Evolutionary conservation across 2,329 filamentous ascomycete species (phyloP).

Genomic region (Ceratocystis albifundus): DNA sequence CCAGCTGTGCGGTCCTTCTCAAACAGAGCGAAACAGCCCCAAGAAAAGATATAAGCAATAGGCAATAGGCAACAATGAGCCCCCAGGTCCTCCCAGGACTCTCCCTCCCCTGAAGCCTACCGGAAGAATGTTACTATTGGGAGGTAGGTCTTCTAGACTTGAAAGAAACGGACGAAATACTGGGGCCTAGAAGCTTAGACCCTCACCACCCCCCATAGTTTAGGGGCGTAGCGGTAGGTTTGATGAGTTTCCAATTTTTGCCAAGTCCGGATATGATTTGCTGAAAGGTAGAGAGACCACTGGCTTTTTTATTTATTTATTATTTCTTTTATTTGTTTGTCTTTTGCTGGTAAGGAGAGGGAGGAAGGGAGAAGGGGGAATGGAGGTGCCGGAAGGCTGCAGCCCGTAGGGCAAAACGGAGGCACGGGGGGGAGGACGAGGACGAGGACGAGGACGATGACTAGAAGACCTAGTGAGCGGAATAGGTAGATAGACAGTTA

Average conservation of each 20-base stretch:
- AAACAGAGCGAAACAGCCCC: too few relatives aligned
- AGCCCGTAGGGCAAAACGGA: too few relatives aligned
- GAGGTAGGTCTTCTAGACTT: neutral
- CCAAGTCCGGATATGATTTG: neutral
- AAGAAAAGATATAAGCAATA: too few relatives aligned
- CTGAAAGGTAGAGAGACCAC: too few relatives aligned
- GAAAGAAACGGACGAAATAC: neutral
- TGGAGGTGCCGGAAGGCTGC: neutral
- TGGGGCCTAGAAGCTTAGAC: neutral
- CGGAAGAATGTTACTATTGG: too few relatives aligned
- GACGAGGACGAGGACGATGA: neutral
- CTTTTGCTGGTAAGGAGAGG: neutral
- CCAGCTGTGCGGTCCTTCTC: too few relatives aligned
- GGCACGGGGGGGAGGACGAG: neutral
- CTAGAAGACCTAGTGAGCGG: neutral
- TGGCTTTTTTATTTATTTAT: too few relatives aligned
- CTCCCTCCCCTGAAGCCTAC: too few relatives aligned
- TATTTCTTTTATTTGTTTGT: too few relatives aligned
- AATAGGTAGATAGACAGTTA: neutral
- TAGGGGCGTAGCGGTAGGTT: slow-evolving; percentile 8
- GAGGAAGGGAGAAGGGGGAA: neutral
- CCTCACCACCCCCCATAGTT: too few relatives aligned
- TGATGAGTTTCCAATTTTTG: slow-evolving; percentile 1
- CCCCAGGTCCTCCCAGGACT: too few relatives aligned
- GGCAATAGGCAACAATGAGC: too few relatives aligned